Evolutionary conservation across 75 land plant genomes (phyloP), one percentile per base, ranked within the genome.

Genomic region (Ceratopteris richardii): DNA sequence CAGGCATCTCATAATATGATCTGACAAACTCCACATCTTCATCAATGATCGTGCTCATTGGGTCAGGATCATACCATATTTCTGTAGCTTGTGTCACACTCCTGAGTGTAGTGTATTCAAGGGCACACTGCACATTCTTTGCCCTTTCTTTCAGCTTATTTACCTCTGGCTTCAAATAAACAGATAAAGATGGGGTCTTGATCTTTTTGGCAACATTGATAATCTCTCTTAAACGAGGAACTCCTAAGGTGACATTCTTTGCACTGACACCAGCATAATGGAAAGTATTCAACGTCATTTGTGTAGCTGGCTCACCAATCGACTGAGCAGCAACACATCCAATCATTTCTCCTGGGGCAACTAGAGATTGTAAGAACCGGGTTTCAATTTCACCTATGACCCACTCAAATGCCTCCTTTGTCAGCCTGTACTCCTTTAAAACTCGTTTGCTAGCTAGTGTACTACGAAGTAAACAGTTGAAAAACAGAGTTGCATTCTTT

Each of bases 211-310:
- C 98, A 29, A 93, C 94, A 74, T 93, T 93, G 30, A 93, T 93
- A 51, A 93, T 93, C 60, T 93, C 95, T 46, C 90, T 78, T 64
- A 93, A 66, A 58, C 98, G 65, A 0, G 94, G 90, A 41, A 93
- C 94, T 72, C 98, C 90, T 21, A 93, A 80, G 58, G 98, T 93
- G 46, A 88, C 98, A 77, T 93, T 93, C 76, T 93, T 93, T 3
- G 98, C 98, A 81, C 90, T 88, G 7, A 93, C 98, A 78, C 98
- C 98, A 78, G 98, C 94, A 85, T 85, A 93, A 54, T 93, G 98
- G 64, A 88, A 93, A 21, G 98, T 93, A 59, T 93, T 93, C 37
- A 93, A 70, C 12, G 98, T 93, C 94, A 93, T 93, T 76, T 93
- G 94, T 11, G 98, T 93, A 25, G 98, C 98, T 29, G 94, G 98